Evolutionary conservation across 1,284 basidiomycete genomes (phyloP).

Genomic region (Gomphus bonarii): DNA sequence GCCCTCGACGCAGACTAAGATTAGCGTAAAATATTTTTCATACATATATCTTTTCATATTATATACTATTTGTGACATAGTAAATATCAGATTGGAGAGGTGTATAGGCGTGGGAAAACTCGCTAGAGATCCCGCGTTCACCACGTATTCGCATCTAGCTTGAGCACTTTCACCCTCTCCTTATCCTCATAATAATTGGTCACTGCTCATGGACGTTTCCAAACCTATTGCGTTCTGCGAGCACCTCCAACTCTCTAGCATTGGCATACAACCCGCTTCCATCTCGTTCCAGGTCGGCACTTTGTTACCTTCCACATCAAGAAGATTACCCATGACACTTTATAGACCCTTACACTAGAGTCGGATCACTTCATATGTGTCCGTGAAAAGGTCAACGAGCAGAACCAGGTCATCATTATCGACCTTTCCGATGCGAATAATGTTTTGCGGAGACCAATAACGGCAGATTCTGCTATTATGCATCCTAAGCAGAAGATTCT

Average conservation of each 20-base stretch:
- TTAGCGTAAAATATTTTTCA: background rate
- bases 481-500: conserved; percentile 96
- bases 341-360: conserved; percentile 82
- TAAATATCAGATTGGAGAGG: too few relatives aligned
- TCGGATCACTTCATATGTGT: conserved; percentile 96
- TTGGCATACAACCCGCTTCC: conserved; percentile 92
- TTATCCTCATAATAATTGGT: background rate
- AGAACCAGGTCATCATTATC: conserved; percentile 95
- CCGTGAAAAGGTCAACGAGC: conserved; percentile 81
- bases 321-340: conserved; percentile 18
- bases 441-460: conserved; percentile 93
- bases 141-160: background rate
- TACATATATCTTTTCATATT: too few relatives aligned
- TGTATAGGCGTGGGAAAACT: conserved; percentile 4
- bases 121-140: background rate
- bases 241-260: conserved; percentile 87
- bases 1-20: conserved; percentile 20
- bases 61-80: too few relatives aligned
- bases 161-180: background rate
- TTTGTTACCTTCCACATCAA: conserved; percentile 16
- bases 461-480: conserved; percentile 98
- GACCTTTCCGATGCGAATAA: conserved; percentile 94
- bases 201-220: conserved; percentile 25
- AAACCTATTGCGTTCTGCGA: conserved; percentile 80
- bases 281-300: conserved; percentile 89